Evolutionary conservation across 257 asterid genomes (phyloP).

Genomic region (Ehretia macrophylla): DNA sequence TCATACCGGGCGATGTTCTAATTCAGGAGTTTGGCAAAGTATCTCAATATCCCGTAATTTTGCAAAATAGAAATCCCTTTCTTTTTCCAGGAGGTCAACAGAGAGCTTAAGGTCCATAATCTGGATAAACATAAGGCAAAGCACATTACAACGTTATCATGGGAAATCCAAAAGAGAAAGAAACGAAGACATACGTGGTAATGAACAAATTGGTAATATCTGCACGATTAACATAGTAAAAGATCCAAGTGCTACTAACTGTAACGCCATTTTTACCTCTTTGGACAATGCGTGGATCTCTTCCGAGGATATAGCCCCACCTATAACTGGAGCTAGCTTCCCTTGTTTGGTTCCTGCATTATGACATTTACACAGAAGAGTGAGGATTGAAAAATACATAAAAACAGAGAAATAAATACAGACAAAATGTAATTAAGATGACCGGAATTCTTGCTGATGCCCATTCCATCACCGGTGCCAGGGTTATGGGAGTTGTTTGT

Average conservation of each 20-base stretch:
- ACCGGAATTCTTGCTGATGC: slow-evolving; percentile 42
- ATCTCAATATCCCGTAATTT: slow-evolving; percentile 80
- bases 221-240: background rate
- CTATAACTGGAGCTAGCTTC: slow-evolving; percentile 28
- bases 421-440: slow-evolving; percentile 12
- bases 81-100: slow-evolving; percentile 76
- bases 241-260: background rate
- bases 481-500: slow-evolving; percentile 46
- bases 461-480: slow-evolving; percentile 37
- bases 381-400: slow-evolving; percentile 2
- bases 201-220: background rate
- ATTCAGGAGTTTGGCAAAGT: slow-evolving; percentile 65
- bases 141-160: slow-evolving; percentile 3
- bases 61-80: slow-evolving; percentile 86
- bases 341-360: slow-evolving; percentile 48
- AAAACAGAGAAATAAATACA: slow-evolving; percentile 5
- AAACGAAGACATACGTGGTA: background rate
- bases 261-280: slow-evolving; percentile 45
- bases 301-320: slow-evolving; percentile 28
- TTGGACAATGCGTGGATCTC: slow-evolving; percentile 54
- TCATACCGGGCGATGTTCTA: slow-evolving; percentile 58
- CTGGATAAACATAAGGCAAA: slow-evolving; percentile 32
- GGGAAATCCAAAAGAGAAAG: slow-evolving; percentile 4
- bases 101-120: slow-evolving; percentile 66
- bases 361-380: slow-evolving; percentile 13